Conservation (phyloP, 1,284 basidiomycete genomes). For the Cryptococcus floricola region DNA sequence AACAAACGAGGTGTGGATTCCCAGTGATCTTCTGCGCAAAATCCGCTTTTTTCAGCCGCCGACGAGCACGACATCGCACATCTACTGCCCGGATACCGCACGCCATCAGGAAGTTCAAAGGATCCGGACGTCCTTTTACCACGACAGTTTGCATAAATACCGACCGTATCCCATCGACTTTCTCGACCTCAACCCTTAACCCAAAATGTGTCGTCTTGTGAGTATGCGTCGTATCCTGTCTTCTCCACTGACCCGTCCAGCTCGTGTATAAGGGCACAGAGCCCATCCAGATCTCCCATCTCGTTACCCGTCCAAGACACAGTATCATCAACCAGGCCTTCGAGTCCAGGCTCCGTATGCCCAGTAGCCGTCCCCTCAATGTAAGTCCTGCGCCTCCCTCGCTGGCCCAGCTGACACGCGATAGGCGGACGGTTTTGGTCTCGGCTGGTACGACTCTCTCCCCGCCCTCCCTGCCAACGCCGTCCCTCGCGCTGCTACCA, state of each 20-base stretch:
- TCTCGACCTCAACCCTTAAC: background rate
- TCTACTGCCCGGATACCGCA: background rate
- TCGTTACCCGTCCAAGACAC: constrained; percentile 86
- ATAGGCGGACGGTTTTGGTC: constrained; percentile 91
- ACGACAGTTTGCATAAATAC: background rate
- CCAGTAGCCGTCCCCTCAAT: constrained; percentile 77
- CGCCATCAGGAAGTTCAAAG: background rate
- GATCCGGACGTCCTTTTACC: background rate
- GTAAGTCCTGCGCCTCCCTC: constrained; percentile 19
- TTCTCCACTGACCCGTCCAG: constrained; percentile 16
- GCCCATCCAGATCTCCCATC: constrained; percentile 80
- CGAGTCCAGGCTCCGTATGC: constrained; percentile 79
- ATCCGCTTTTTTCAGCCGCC: no score
- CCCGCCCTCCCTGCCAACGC: constrained; percentile 8
- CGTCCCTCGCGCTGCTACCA: constrained; percentile 11
- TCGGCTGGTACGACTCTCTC: constrained; percentile 62
- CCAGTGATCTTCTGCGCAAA: background rate
- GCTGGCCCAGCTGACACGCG: background rate
- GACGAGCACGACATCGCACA: background rate
- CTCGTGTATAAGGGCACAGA: constrained; percentile 79
- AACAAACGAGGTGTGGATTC: no score
- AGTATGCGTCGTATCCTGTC: constrained; percentile 4
- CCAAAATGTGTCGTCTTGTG: constrained; percentile 29
- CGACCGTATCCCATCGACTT: background rate
- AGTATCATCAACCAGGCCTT: constrained; percentile 96